Percentiles rank a stretch among this genome's conserved stretches.
Conservation (phyloP, 164 flowering plant genomes). For the Chloranthus sessilifolius region DNA sequence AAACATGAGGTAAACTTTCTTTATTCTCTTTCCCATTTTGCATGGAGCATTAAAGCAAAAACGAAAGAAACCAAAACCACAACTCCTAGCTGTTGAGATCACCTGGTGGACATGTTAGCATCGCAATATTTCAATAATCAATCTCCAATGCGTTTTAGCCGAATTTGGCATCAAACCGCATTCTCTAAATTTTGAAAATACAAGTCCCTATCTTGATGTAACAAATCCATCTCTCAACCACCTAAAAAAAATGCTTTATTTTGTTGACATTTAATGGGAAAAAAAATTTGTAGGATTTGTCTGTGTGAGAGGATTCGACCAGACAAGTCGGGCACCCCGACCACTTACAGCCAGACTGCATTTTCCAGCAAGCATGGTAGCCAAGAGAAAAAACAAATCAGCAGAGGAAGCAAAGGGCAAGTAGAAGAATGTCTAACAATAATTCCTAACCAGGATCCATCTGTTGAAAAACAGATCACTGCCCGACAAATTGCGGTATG, state of each 20-base stretch:
- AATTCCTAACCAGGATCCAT: slow-evolving; percentile 8
- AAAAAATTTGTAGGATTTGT: slow-evolving; percentile 50
- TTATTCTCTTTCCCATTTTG: too few species aligned
- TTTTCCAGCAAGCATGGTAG: slow-evolving; percentile 54
- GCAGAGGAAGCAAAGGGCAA: slow-evolving; percentile 14
- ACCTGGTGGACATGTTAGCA: neutral
- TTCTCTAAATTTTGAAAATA: neutral
- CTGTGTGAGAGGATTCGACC: slow-evolving; percentile 79
- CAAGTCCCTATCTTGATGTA: too few species aligned
- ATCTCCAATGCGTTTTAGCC: neutral
- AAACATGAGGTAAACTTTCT: too few species aligned
- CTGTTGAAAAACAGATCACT: neutral
- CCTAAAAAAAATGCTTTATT: too few species aligned
- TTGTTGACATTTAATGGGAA: neutral
- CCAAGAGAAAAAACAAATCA: slow-evolving; percentile 17
- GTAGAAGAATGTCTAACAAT: slow-evolving; percentile 3
- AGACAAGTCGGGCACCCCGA: slow-evolving; percentile 59
- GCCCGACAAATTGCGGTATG: slow-evolving; percentile 4
- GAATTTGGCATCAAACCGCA: neutral
- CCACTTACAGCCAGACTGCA: slow-evolving; percentile 68
- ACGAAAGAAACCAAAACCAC: too few species aligned
- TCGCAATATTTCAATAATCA: neutral
- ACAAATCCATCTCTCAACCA: neutral
- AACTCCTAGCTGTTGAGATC: too few species aligned
- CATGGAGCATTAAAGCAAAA: too few species aligned